Conservation (phyloP, 441 rosid genomes). For the Sinapis alba region DNA sequence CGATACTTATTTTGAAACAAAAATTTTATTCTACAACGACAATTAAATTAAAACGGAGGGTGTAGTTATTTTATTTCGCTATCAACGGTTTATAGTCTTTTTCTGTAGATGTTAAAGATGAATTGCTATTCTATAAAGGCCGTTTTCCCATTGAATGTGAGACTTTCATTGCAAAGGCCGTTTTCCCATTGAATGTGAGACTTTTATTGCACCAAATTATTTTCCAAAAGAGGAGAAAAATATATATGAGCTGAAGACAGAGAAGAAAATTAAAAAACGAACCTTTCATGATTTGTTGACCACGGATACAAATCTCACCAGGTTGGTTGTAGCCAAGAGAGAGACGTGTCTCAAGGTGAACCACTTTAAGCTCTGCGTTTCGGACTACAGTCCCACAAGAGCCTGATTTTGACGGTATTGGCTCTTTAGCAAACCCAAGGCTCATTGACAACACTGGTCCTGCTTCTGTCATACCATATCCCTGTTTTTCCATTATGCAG, state of each 20-base stretch:
- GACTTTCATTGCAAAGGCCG: background rate
- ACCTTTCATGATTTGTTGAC: slow-evolving; percentile 94
- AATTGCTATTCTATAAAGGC: background rate
- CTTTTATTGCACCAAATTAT: background rate
- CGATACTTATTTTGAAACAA: too few species aligned
- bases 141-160: background rate
- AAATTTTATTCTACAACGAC: too few species aligned
- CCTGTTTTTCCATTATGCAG: slow-evolving; percentile 40
- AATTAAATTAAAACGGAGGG: too few species aligned
- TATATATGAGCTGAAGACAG: background rate
- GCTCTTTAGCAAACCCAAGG: slow-evolving; percentile 79
- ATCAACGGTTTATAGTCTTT: background rate
- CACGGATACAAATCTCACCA: slow-evolving; percentile 94
- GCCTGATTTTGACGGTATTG: slow-evolving; percentile 78
- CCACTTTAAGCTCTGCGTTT: slow-evolving; percentile 85
- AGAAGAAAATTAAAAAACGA: background rate
- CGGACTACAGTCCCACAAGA: slow-evolving; percentile 96
- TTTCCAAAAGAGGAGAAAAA: background rate
- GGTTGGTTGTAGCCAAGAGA: slow-evolving; percentile 71
- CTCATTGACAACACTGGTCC: slow-evolving; percentile 95
- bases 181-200: background rate
- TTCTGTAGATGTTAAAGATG: background rate
- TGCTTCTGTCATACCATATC: slow-evolving; percentile 99
- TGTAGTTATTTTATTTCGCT: background rate
- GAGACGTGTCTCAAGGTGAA: slow-evolving; percentile 74